Evolutionary conservation across 345 rosid species (phyloP).

Genomic region (Alliaria petiolata): DNA sequence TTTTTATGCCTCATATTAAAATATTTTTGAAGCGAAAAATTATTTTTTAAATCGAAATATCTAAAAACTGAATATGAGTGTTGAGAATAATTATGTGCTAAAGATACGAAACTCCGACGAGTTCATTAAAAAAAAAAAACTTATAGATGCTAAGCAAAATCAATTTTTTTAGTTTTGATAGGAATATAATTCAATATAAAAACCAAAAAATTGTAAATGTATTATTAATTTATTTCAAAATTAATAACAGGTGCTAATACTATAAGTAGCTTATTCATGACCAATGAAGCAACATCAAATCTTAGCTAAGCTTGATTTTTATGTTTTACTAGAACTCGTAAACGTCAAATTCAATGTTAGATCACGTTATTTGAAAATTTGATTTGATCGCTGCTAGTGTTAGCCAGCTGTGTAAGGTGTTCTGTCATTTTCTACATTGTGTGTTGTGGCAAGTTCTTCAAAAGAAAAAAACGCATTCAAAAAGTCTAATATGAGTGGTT

Average conservation of each 20-base stretch:
- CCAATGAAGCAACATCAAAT: conserved; percentile 14
- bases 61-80: too few species aligned
- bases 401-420: conserved; percentile 80
- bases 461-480: not conserved
- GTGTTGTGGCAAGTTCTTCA: not conserved
- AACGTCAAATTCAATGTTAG: conserved; percentile 27
- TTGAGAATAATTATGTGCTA: too few species aligned
- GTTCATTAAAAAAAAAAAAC: too few species aligned
- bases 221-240: not conserved
- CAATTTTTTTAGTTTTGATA: too few species aligned
- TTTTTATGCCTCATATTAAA: too few species aligned
- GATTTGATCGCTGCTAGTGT: conserved; percentile 51
- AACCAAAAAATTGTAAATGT: too few species aligned
- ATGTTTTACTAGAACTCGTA: not conserved
- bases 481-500: conserved; percentile 24
- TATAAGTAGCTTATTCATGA: not conserved
- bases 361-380: conserved; percentile 39
- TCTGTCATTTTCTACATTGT: conserved; percentile 23
- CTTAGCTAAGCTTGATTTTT: not conserved
- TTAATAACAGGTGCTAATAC: not conserved
- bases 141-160: too few species aligned
- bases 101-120: too few species aligned
- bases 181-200: too few species aligned
- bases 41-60: too few species aligned
- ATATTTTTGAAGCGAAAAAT: too few species aligned